Evolutionary conservation across 2,329 filamentous ascomycete genomes (phyloP).

Genomic region (Talaromyces sp.): DNA sequence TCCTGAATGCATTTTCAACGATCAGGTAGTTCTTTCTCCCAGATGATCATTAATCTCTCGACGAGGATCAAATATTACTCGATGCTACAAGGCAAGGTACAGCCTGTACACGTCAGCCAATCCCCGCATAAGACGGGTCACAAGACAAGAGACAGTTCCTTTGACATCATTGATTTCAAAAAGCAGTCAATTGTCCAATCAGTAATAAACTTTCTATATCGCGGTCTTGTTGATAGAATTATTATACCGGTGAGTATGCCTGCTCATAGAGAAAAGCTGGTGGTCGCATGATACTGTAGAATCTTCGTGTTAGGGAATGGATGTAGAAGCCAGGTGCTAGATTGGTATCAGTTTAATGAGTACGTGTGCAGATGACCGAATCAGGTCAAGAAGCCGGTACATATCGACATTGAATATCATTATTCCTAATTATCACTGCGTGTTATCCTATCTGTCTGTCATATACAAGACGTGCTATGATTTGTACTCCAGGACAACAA

Average conservation of each 20-base stretch:
- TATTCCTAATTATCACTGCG: background rate
- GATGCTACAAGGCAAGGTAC: background rate
- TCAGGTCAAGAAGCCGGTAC: background rate
- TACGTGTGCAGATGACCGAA: background rate
- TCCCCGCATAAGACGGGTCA: conserved; percentile 8
- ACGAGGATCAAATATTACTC: background rate
- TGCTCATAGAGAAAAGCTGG: background rate
- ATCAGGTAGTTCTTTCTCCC: background rate
- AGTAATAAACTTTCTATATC: no score
- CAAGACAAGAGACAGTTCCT: background rate
- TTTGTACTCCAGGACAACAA: background rate
- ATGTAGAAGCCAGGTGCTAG: background rate
- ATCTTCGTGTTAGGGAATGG: background rate
- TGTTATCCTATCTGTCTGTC: background rate
- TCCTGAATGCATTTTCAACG: background rate
- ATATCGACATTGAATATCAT: background rate
- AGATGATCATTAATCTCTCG: background rate
- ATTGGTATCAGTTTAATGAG: background rate
- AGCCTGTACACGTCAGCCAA: background rate
- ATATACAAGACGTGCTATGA: background rate
- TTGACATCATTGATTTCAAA: background rate
- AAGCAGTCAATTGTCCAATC: background rate
- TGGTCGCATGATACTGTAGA: background rate
- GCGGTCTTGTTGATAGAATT: background rate
- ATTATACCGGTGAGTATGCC: background rate